These are phyloP conservation scores for Clavaria fumosa DNA, from an alignment of 768 basidiomycete species.

Conservation along the genomic window DNA sequence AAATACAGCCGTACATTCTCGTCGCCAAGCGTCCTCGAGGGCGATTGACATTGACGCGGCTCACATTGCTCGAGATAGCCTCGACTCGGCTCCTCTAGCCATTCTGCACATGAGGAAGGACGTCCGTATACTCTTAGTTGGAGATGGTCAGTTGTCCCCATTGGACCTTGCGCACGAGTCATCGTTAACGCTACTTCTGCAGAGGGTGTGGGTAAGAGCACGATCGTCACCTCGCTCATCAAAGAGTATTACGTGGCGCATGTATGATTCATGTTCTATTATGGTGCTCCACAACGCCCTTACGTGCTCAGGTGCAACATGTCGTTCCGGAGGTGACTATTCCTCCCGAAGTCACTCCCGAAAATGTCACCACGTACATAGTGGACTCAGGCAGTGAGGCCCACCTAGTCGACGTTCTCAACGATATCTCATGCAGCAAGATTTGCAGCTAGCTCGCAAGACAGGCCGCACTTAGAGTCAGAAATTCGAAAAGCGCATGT, in stretches of 20 bases:
- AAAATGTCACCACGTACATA: slow-evolving; percentile 95
- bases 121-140: slow-evolving; percentile 87
- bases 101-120: slow-evolving; percentile 57
- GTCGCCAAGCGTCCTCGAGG: too few species aligned
- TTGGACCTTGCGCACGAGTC: slow-evolving; percentile 9
- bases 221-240: slow-evolving; percentile 92
- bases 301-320: slow-evolving; percentile 61
- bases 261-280: slow-evolving; percentile 29
- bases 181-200: slow-evolving; percentile 9
- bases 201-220: slow-evolving; percentile 98
- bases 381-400: slow-evolving; percentile 86
- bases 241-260: slow-evolving; percentile 89
- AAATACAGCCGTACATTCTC: too few species aligned
- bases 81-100: too few species aligned
- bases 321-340: slow-evolving; percentile 96
- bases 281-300: slow-evolving; percentile 3
- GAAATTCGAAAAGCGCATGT: slow-evolving; percentile 97
- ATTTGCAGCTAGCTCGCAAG: slow-evolving; percentile 61
- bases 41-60: too few species aligned
- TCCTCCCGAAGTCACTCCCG: slow-evolving; percentile 91
- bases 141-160: slow-evolving; percentile 48
- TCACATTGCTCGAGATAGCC: too few species aligned
- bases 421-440: too few species aligned
- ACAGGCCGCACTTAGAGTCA: slow-evolving; percentile 77
- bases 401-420: slow-evolving; percentile 21